Conservation (phyloP, 2,329 filamentous ascomycete genomes). For the Clarireedia paspali region DNA sequence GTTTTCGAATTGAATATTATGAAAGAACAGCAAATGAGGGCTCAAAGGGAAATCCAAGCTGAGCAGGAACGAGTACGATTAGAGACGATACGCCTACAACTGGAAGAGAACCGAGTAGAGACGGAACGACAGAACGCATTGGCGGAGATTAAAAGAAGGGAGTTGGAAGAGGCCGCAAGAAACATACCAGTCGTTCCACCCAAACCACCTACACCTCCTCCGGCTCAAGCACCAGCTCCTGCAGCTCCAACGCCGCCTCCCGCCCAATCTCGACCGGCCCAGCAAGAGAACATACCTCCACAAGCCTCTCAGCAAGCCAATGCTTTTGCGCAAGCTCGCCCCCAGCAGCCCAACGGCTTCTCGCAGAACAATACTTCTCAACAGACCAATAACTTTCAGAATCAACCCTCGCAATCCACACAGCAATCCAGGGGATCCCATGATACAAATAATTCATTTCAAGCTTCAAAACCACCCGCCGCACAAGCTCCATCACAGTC, state of each 20-base stretch:
- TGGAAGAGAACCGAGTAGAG: constrained; percentile 22
- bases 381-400: background rate
- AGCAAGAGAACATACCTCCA: background rate
- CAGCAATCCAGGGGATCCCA: background rate
- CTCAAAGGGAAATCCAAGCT: constrained; percentile 7
- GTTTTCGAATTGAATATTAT: constrained; percentile 42
- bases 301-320: background rate
- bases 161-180: constrained; percentile 33
- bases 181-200: constrained; percentile 22
- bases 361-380: background rate
- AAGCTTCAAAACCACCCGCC: background rate
- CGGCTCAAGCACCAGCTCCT: constrained; percentile 1
- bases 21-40: constrained; percentile 32
- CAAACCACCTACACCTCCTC: constrained; percentile 16
- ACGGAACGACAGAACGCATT: constrained; percentile 40
- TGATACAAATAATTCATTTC: background rate
- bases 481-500: background rate
- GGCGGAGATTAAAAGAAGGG: constrained; percentile 41
- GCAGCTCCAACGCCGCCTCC: background rate
- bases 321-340: background rate
- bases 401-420: background rate
- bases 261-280: background rate
- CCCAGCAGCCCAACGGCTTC: background rate
- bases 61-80: background rate
- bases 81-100: background rate